A percentile compares a stretch with the other conserved stretches of the same genome.
Evolutionary conservation across 495 filamentous ascomycete species (phyloP).

Genomic region (Podospora pseudopauciseta): DNA sequence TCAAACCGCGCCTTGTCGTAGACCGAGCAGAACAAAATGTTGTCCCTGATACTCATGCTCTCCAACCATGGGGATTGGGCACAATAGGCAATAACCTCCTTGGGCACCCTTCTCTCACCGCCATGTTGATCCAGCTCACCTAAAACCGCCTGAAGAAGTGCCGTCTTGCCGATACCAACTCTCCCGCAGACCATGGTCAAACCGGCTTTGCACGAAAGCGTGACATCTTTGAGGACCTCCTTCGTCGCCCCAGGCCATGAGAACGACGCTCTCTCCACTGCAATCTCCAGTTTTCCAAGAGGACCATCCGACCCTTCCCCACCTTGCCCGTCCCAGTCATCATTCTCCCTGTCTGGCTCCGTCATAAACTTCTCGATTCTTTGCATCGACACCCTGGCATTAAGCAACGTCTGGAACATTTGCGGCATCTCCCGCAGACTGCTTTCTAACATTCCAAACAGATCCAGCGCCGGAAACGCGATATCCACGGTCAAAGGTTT

Average conservation of each 20-base stretch:
- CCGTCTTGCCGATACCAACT: conserved; percentile 78
- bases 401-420: conserved; percentile 66
- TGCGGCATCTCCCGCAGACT: conserved; percentile 67
- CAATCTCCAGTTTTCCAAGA: conserved; percentile 36
- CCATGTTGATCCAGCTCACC: conserved; percentile 68
- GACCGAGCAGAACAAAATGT: conserved; percentile 72
- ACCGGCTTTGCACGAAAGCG: conserved; percentile 57
- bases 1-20: conserved; percentile 82
- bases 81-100: conserved; percentile 74
- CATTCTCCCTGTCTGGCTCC: conserved; percentile 68
- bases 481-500: conserved; percentile 66
- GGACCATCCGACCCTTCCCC: conserved; percentile 15
- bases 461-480: conserved; percentile 75
- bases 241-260: conserved; percentile 66
- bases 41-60: conserved; percentile 84
- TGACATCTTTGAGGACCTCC: conserved; percentile 61
- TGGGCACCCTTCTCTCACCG: conserved; percentile 57
- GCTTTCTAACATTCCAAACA: conserved; percentile 68
- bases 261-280: conserved; percentile 63
- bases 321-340: conserved; percentile 30
- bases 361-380: conserved; percentile 80
- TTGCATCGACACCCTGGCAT: conserved; percentile 70
- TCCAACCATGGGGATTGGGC: conserved; percentile 86
- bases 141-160: conserved; percentile 70
- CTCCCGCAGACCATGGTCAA: conserved; percentile 64